These are phyloP conservation scores for Cryptococcus jaspeensis DNA, from an alignment of 1,284 basidiomycete species.

Conservation along the genomic window DNA sequence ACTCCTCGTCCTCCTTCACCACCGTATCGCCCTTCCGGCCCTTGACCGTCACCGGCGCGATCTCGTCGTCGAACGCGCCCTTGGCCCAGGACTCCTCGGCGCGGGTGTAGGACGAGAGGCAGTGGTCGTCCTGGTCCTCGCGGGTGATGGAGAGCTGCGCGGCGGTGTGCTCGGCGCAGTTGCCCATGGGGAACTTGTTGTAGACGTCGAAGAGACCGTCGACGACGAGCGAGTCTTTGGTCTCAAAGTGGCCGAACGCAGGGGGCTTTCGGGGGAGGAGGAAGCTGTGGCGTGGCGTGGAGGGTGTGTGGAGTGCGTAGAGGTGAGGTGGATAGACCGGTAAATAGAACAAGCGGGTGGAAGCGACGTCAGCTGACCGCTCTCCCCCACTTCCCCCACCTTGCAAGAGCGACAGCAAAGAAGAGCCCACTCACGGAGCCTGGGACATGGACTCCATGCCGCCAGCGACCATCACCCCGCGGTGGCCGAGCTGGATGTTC, in stretches of 20 bases:
- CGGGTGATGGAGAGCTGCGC: slow-evolving; percentile 79
- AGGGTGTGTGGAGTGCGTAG: not conserved
- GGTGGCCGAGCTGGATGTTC: slow-evolving; percentile 79
- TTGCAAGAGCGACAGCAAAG: not conserved
- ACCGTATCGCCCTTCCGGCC: slow-evolving; percentile 90
- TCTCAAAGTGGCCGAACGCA: slow-evolving; percentile 82
- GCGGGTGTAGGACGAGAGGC: slow-evolving; percentile 91
- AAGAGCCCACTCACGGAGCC: slow-evolving; percentile 66
- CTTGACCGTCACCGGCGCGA: slow-evolving; percentile 90
- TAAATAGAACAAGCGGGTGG: not conserved
- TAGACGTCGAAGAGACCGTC: slow-evolving; percentile 97
- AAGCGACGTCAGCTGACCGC: too few species aligned
- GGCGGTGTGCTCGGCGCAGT: slow-evolving; percentile 88
- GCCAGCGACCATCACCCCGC: slow-evolving; percentile 80
- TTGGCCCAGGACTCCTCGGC: slow-evolving; percentile 86
- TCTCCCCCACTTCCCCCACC: too few species aligned
- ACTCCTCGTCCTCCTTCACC: slow-evolving; percentile 94
- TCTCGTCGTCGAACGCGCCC: slow-evolving; percentile 82
- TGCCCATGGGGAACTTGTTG: slow-evolving; percentile 94
- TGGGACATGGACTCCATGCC: slow-evolving; percentile 99
- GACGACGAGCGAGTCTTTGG: slow-evolving; percentile 81
- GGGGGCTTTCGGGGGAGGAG: slow-evolving; percentile 85
- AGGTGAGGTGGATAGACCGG: too few species aligned
- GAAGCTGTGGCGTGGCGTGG: slow-evolving; percentile 61
- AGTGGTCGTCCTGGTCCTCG: slow-evolving; percentile 82